Percentiles rank a stretch among this genome's conserved stretches.
Conservation (phyloP, 257 asterid genomes). For the Capsicum baccatum region DNA sequence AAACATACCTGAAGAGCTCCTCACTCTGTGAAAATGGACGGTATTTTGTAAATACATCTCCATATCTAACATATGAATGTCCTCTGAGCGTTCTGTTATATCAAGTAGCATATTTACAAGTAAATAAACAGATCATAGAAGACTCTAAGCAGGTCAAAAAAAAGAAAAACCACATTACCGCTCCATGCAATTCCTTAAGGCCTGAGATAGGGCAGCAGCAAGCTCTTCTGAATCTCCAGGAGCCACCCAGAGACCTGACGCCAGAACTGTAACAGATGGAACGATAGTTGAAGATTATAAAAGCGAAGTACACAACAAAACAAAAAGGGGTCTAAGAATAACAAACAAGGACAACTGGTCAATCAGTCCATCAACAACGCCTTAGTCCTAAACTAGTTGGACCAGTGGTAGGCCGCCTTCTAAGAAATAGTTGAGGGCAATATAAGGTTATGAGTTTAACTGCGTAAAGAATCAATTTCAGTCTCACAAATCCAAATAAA, state of each 20-base stretch:
- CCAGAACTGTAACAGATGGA: slow-evolving; percentile 56
- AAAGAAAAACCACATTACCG: slow-evolving; percentile 52
- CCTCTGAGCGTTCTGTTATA: slow-evolving; percentile 83
- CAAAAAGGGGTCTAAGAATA: slow-evolving; percentile 13
- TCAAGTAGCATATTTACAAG: slow-evolving; percentile 34
- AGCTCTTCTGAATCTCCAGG: slow-evolving; percentile 99
- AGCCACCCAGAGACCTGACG: slow-evolving; percentile 98
- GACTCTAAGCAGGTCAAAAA: slow-evolving; percentile 37
- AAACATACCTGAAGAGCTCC: slow-evolving; percentile 78
- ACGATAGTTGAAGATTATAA: slow-evolving; percentile 20
- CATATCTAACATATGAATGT: slow-evolving; percentile 78
- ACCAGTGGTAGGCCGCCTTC: not conserved
- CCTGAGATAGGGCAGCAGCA: slow-evolving; percentile 94
- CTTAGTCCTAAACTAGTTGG: not conserved
- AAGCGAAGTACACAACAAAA: not conserved
- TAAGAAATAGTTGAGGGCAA: not conserved
- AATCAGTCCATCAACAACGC: slow-evolving; percentile 22
- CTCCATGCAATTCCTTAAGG: slow-evolving; percentile 86
- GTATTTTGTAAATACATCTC: slow-evolving; percentile 86
- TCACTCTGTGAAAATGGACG: slow-evolving; percentile 83
- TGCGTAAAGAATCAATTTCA: not conserved
- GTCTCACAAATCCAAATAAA: not conserved
- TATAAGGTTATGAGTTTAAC: not conserved
- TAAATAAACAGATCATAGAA: slow-evolving; percentile 32
- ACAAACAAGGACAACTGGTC: not conserved